A percentile compares a stretch with the other conserved stretches of the same genome.
These are phyloP conservation scores for Borovskyia barvae DNA, from an alignment of 208 protist genomes.

Conservation along the genomic window DNA sequence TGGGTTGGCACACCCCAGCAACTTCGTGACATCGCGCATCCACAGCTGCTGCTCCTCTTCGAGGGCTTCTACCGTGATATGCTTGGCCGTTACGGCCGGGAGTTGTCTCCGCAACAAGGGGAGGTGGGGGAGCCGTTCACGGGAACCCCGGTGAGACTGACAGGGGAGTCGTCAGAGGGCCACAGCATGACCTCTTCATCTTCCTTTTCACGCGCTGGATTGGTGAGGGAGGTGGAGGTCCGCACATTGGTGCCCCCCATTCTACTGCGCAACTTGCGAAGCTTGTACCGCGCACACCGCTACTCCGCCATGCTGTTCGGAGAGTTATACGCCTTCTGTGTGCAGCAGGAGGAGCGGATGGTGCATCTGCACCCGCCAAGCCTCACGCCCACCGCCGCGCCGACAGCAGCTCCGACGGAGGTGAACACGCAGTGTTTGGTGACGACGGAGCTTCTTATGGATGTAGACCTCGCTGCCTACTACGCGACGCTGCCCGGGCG, in stretches of 20 bases:
- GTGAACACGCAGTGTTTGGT: not conserved
- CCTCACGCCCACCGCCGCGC: not conserved
- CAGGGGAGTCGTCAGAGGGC: no score
- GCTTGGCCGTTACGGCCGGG: not conserved
- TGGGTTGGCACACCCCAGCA: slow-evolving; percentile 4
- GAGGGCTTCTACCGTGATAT: slow-evolving; percentile 22
- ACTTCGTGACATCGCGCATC: slow-evolving; percentile 12
- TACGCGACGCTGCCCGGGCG: slow-evolving; percentile 52
- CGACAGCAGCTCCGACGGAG: not conserved
- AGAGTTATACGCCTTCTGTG: slow-evolving; percentile 28
- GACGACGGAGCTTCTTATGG: slow-evolving; percentile 40
- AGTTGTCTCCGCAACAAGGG: not conserved
- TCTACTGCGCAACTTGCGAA: slow-evolving; percentile 30
- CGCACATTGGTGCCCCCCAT: slow-evolving; percentile 34
- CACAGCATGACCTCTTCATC: not conserved
- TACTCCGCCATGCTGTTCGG: slow-evolving; percentile 23
- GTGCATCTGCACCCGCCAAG: not conserved
- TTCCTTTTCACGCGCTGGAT: not conserved
- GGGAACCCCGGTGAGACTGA: no score
- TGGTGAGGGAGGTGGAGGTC: not conserved
- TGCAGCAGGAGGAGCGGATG: slow-evolving; percentile 17
- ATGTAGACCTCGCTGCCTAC: slow-evolving; percentile 50
- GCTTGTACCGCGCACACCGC: slow-evolving; percentile 27
- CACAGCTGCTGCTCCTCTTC: slow-evolving; percentile 19
- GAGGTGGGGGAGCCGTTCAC: not conserved